Conservation (phyloP, 176 grass and related monocot genomes). For the Stipa capillata region DNA sequence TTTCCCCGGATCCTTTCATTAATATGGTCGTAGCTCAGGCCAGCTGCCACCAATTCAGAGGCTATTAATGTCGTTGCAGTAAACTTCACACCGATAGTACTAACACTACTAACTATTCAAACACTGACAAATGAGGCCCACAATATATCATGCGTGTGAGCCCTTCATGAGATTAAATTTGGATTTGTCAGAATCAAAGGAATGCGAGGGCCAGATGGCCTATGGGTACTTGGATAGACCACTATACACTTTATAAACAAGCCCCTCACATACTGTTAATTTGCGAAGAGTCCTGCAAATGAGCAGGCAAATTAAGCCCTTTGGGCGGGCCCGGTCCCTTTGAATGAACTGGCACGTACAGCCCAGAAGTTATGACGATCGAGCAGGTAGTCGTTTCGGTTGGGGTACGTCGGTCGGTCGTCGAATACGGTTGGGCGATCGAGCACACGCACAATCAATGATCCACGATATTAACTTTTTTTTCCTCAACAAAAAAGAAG, state of each 20-base stretch:
- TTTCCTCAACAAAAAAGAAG: no score
- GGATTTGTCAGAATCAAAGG: neutral
- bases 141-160: neutral
- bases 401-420: neutral
- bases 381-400: neutral
- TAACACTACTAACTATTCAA: neutral
- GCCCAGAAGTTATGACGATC: conserved; percentile 19
- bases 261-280: neutral
- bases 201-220: neutral
- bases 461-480: neutral
- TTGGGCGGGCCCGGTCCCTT: neutral
- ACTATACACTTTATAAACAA: neutral
- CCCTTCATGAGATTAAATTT: neutral
- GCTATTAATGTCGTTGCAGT: neutral
- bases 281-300: neutral
- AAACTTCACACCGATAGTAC: neutral
- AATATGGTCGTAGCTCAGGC: neutral
- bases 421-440: conserved; percentile 8
- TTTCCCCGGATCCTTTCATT: neutral
- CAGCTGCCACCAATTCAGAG: neutral
- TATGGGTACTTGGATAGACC: neutral
- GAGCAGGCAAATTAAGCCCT: neutral
- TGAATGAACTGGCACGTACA: neutral
- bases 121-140: neutral
- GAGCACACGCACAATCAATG: conserved; percentile 1